phyloP scores from a whole-genome alignment of 371 early-diverging fungal species.

The Rhizopus stolonifer region DNA sequence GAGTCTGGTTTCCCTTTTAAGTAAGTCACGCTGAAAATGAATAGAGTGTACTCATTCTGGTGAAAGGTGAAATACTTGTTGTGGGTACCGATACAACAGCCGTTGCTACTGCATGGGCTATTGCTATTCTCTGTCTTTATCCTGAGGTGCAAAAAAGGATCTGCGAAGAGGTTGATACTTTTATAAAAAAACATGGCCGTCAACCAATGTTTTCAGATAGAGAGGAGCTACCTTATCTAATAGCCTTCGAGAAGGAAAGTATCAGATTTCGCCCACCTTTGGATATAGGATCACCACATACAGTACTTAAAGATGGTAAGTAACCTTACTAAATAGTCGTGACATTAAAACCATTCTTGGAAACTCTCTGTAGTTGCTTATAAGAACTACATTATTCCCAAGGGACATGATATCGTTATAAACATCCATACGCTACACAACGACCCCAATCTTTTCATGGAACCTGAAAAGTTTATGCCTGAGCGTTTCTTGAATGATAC shows the following conservation, averaged over 20 bases:
- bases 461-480: slow-evolving; percentile 11
- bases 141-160: slow-evolving; percentile 11
- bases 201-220: slow-evolving; percentile 8
- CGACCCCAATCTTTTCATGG: not conserved
- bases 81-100: not conserved
- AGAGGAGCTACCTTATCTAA: slow-evolving; percentile 6
- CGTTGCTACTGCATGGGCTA: slow-evolving; percentile 1
- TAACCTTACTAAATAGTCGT: no score
- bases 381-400: slow-evolving; percentile 4
- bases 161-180: slow-evolving; percentile 3
- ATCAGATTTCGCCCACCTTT: slow-evolving; percentile 5
- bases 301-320: slow-evolving; percentile 7
- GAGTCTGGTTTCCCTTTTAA: slow-evolving; percentile 14
- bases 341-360: no score
- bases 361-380: slow-evolving; percentile 1
- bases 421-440: not conserved
- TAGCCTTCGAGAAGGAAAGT: slow-evolving; percentile 7
- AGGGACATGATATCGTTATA: not conserved
- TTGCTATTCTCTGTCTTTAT: slow-evolving; percentile 9
- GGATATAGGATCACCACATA: not conserved
- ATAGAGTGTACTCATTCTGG: no score
- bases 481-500: slow-evolving; percentile 23
- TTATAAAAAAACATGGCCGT: slow-evolving; percentile 1
- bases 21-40: no score
- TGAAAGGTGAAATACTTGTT: slow-evolving; percentile 1